Conservation (phyloP, 495 filamentous ascomycete species). For the Penicillium robsamsonii region DNA sequence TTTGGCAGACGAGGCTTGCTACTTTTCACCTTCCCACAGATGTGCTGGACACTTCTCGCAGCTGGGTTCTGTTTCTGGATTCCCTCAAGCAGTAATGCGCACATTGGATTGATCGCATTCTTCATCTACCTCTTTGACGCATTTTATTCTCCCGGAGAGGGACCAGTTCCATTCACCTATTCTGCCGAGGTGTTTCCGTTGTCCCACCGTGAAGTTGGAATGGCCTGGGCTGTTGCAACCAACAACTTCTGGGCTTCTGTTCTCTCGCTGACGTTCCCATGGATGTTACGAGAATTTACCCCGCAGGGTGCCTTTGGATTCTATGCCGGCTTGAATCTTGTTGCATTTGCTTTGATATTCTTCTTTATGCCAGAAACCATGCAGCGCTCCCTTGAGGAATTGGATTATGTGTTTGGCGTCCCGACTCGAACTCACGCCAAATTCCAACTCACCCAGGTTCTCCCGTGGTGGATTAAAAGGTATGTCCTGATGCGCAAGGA, state of each 20-base stretch:
- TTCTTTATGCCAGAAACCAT: constrained; percentile 65
- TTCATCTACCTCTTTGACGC: constrained; percentile 70
- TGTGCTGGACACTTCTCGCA: constrained; percentile 75
- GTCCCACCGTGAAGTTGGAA: constrained; percentile 70
- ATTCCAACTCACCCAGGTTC: constrained; percentile 45
- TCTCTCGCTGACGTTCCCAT: constrained; percentile 63
- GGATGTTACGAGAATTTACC: constrained; percentile 53
- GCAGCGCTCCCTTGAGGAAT: constrained; percentile 56
- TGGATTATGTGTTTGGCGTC: constrained; percentile 57
- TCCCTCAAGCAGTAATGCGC: constrained; percentile 46
- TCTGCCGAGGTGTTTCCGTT: constrained; percentile 76
- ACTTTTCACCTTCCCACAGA: constrained; percentile 82
- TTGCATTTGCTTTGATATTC: constrained; percentile 66
- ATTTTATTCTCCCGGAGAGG: constrained; percentile 79
- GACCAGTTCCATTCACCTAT: constrained; percentile 81
- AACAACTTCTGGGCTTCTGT: constrained; percentile 66
- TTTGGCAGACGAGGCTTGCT: constrained; percentile 74
- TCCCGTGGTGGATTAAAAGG: constrained; percentile 55
- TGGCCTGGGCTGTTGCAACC: constrained; percentile 70
- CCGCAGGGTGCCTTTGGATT: constrained; percentile 55
- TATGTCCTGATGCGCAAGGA: constrained; percentile 46
- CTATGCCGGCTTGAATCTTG: constrained; percentile 61
- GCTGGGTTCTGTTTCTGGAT: constrained; percentile 72
- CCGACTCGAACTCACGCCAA: constrained; percentile 48
- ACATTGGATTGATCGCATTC: constrained; percentile 61